Evolutionary conservation across 768 basidiomycete genomes (phyloP).

Genomic region (Macrolepiota fuliginosa): DNA sequence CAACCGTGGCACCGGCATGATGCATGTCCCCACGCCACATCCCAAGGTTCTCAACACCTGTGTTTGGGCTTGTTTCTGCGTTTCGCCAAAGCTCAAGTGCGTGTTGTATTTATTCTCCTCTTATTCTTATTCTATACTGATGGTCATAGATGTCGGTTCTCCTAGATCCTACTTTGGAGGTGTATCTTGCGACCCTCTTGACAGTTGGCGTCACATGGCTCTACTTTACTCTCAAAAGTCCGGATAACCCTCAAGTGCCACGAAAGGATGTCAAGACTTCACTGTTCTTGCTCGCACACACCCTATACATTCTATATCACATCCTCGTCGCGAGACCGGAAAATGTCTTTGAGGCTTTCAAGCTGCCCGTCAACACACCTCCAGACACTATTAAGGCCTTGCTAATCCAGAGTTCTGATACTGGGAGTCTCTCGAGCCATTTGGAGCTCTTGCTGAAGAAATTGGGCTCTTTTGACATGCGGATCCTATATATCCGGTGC

Average conservation of each 20-base stretch:
- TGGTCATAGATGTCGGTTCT: constrained; percentile 8
- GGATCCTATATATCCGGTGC: constrained; percentile 59
- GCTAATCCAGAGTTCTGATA: constrained; percentile 39
- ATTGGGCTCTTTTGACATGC: constrained; percentile 54
- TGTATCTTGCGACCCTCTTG: constrained; percentile 4
- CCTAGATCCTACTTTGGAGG: not conserved
- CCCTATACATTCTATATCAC: constrained; percentile 45
- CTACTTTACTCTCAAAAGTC: constrained; percentile 11
- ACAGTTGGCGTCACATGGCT: constrained; percentile 6
- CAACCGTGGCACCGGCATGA: too few species aligned
- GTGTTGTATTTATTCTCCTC: not conserved
- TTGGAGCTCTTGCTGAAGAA: constrained; percentile 53
- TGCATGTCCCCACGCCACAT: too few species aligned
- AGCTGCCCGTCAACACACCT: constrained; percentile 52
- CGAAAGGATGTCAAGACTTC: constrained; percentile 23
- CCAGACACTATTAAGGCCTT: constrained; percentile 48
- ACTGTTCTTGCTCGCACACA: constrained; percentile 45
- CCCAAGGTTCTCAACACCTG: too few species aligned
- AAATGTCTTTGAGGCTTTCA: constrained; percentile 60
- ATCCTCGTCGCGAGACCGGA: constrained; percentile 48
- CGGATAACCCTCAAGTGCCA: not conserved
- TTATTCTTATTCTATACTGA: too few species aligned
- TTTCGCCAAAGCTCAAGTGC: not conserved
- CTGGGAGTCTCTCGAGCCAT: constrained; percentile 40
- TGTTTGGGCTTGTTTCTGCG: not conserved